Percentiles rank a stretch among this genome's conserved stretches.
Evolutionary conservation across 345 rosid genomes (phyloP).

Genomic region (Lepidium africanum): DNA sequence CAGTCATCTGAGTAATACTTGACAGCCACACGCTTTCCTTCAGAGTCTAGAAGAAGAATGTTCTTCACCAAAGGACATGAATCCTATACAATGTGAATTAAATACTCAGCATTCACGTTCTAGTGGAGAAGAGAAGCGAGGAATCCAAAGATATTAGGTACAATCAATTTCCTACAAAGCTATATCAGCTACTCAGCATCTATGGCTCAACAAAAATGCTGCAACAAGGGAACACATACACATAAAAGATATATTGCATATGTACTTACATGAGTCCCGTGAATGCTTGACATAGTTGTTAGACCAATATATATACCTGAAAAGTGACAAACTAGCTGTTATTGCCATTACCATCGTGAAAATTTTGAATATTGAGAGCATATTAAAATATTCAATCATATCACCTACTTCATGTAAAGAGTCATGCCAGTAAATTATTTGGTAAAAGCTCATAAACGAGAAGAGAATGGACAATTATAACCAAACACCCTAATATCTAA

Average conservation of each 20-base stretch:
- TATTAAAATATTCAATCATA: neutral
- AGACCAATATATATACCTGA: neutral
- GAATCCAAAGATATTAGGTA: neutral
- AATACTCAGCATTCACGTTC: neutral
- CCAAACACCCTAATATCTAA: neutral
- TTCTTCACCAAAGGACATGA: slow-evolving; percentile 74
- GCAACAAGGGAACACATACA: neutral
- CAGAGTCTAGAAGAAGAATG: slow-evolving; percentile 86
- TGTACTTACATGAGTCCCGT: slow-evolving; percentile 26
- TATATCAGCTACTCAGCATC: neutral
- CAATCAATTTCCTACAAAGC: neutral
- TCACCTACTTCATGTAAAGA: neutral
- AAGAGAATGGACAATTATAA: neutral
- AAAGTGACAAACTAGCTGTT: slow-evolving; percentile 6
- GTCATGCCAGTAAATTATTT: neutral
- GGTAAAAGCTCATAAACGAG: neutral
- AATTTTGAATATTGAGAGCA: neutral
- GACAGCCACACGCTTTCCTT: slow-evolving; percentile 89
- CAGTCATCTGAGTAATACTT: slow-evolving; percentile 89
- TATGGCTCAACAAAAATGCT: neutral
- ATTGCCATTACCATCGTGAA: neutral
- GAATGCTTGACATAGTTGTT: slow-evolving; percentile 23
- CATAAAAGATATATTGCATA: neutral
- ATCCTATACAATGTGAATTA: slow-evolving; percentile 37
- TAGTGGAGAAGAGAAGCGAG: neutral